These are phyloP conservation scores for Dothistroma septosporum DNA, from an alignment of 2,329 filamentous ascomycete genomes.

Conservation along the genomic window DNA sequence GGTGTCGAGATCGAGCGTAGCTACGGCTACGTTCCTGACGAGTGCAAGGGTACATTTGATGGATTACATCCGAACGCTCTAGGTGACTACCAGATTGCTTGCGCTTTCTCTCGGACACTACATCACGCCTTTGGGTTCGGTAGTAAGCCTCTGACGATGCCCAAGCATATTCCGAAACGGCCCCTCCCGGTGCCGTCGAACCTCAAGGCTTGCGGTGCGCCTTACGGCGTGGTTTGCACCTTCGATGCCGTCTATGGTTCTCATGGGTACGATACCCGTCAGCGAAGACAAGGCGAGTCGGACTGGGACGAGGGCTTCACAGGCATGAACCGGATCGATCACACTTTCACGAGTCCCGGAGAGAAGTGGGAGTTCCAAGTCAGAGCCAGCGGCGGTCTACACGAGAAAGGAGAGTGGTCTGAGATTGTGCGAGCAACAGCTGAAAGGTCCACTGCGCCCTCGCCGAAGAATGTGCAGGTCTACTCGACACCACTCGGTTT, in stretches of 20 bases:
- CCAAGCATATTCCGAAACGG: slow-evolving; percentile 11
- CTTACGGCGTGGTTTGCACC: slow-evolving; percentile 15
- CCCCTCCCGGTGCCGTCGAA: slow-evolving; percentile 11
- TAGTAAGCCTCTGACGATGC: slow-evolving; percentile 4
- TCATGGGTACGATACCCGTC: slow-evolving; percentile 15
- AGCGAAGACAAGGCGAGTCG: slow-evolving; percentile 1
- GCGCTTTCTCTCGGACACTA: slow-evolving; percentile 38
- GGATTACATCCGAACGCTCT: slow-evolving; percentile 43
- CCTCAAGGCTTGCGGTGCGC: slow-evolving; percentile 5
- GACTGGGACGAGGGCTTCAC: slow-evolving; percentile 12
- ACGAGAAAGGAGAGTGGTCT: slow-evolving; percentile 13
- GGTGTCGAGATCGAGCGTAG: slow-evolving; percentile 32
- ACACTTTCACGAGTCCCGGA: slow-evolving; percentile 12
- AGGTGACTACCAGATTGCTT: slow-evolving; percentile 43
- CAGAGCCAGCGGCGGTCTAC: slow-evolving; percentile 7
- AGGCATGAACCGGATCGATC: slow-evolving; percentile 11
- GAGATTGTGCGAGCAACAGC: slow-evolving; percentile 6
- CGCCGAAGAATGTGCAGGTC: slow-evolving; percentile 12
- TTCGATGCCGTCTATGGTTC: slow-evolving; percentile 19
- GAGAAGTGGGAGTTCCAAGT: slow-evolving; percentile 19
- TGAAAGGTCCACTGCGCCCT: slow-evolving; percentile 9
- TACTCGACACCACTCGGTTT: slow-evolving; percentile 9
- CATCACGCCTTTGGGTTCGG: slow-evolving; percentile 14
- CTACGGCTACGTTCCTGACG: slow-evolving; percentile 33
- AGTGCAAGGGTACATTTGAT: slow-evolving; percentile 35